Percentiles rank a stretch among this genome's conserved stretches.
These are phyloP conservation scores for Picea abies DNA, from an alignment of 83 land plant genomes.

Conservation along the genomic window DNA sequence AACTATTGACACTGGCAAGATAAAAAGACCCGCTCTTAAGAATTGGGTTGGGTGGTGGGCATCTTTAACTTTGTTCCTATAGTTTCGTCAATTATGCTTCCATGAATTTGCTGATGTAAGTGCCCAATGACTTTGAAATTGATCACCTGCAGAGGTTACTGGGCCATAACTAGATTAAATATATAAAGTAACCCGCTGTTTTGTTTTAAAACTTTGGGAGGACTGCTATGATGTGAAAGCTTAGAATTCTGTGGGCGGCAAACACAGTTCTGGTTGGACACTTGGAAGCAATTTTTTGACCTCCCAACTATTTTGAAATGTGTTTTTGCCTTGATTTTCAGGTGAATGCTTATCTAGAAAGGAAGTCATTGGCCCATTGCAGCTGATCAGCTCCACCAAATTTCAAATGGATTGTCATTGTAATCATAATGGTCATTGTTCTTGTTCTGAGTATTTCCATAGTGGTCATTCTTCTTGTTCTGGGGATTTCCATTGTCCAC, in stretches of 20 bases:
- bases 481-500: constrained; percentile 59
- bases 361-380: constrained; percentile 65
- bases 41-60: constrained; percentile 70
- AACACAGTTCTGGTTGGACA: too few relatives aligned
- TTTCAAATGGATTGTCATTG: constrained; percentile 31
- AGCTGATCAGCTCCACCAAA: constrained; percentile 50
- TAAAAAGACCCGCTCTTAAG: constrained; percentile 45
- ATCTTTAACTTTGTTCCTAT: background rate
- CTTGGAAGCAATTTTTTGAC: too few relatives aligned
- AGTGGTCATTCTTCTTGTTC: constrained; percentile 48
- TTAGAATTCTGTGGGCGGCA: background rate
- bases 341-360: constrained; percentile 60
- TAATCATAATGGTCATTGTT: constrained; percentile 30
- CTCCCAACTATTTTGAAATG: too few relatives aligned
- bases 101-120: too few relatives aligned
- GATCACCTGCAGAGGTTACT: too few relatives aligned
- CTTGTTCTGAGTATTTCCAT: constrained; percentile 31
- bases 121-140: too few relatives aligned
- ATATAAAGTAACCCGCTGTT: too few relatives aligned
- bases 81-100: too few relatives aligned
- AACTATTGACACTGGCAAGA: constrained; percentile 39
- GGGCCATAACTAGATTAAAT: too few relatives aligned
- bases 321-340: constrained; percentile 20
- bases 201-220: background rate
- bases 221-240: background rate